Base-by-base conservation (phyloP, 306 rosid genomes). In the Astragalus membranaceus region DNA sequence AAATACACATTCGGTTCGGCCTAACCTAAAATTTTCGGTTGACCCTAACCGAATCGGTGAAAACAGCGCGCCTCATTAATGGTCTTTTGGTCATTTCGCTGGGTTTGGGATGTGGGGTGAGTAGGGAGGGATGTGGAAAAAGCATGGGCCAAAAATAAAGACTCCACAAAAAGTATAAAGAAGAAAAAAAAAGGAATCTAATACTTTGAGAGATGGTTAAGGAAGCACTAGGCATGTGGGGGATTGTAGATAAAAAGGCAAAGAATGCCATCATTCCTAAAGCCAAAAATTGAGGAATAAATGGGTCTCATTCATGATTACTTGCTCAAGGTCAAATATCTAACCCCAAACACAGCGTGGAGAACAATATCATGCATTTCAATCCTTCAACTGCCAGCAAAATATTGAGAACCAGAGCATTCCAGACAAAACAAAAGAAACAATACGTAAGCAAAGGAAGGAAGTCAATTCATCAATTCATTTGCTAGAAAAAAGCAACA, bases 221-320 rank as follows among this genome's bases (percentile, higher is more conserved):
- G 56, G 68, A 57, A 77, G 76, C 82, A 44, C 58, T 39, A 43
- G 47, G 70, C 75, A 73, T 76, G 86, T 77, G 91, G 83, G 84
- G 60, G 26, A 72, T 51, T 67, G 5, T 15, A 37, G 82, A 83
- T 59, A 85, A 65, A 76, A 86, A 80, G 78, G 80, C 62, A 67
- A 49, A 78, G 46, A 76, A 77, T 15, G 70, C 37, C 50, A 78
- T 75, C 62, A 81, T 78, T 81, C 44, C 8, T 75, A 75, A 75
- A 81, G 83, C 83, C 80, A 60, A 62, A 48, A 64, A 73, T 51
- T 54, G 43, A 42, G 87, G 76, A 37, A 81, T 32, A 75, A 84
- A 63, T 46, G 64, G 84, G 79, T 65, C 67, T 67, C 59, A 30
- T 23, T 69, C 69, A 89, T 87, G 74, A 83, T 85, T 73, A 15